Conservation (phyloP, 345 rosid genomes). For the Brassica nigra region DNA sequence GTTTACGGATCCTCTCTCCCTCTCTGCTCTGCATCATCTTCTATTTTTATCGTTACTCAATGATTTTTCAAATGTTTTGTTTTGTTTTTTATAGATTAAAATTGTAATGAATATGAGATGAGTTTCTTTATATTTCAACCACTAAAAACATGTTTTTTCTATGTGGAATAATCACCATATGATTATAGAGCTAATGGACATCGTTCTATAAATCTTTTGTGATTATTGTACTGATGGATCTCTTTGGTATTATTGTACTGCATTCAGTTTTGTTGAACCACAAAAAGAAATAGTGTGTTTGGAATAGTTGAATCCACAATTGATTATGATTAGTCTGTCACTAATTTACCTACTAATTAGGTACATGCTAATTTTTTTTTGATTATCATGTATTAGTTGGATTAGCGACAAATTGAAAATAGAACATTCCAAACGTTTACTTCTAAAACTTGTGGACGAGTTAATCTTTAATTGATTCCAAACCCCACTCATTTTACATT, state of each 20-base stretch:
- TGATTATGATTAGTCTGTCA: conserved; percentile 17
- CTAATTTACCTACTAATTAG: conserved; percentile 7
- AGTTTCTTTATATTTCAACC: neutral
- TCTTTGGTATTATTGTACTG: conserved; percentile 1
- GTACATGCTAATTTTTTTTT: neutral
- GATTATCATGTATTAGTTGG: neutral
- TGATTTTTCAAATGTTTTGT: conserved; percentile 22
- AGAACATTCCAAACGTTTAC: neutral
- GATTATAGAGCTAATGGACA: neutral
- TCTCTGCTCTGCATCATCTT: neutral
- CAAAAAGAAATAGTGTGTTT: neutral
- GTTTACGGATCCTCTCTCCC: conserved; percentile 34
- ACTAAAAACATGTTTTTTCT: conserved; percentile 4
- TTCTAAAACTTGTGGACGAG: neutral
- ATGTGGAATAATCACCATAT: neutral
- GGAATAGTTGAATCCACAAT: neutral
- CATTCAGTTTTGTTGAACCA: conserved; percentile 23
- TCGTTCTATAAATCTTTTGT: conserved; percentile 5
- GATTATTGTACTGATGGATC: neutral
- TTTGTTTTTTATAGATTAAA: neutral
- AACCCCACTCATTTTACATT: neutral
- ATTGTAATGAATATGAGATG: neutral
- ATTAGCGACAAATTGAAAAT: neutral
- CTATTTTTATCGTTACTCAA: neutral
- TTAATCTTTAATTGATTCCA: neutral